These are phyloP conservation scores for Wallacemonas collosoma DNA, from an alignment of 208 protist genomes.

Conservation along the genomic window DNA sequence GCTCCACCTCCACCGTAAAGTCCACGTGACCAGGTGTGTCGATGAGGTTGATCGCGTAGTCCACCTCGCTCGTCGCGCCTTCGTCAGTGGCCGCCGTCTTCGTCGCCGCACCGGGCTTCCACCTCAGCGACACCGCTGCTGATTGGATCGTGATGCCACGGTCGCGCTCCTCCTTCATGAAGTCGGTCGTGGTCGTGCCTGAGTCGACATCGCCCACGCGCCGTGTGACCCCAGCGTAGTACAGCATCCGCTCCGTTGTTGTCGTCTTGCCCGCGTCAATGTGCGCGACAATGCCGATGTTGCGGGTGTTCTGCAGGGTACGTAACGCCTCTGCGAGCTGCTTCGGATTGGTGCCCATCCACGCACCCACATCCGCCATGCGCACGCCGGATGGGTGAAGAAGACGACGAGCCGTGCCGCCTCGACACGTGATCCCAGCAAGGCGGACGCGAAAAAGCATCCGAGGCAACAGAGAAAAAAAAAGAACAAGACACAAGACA, in stretches of 20 bases:
- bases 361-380: background rate
- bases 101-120: constrained; percentile 47
- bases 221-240: constrained; percentile 82
- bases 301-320: constrained; percentile 65
- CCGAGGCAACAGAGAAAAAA: background rate
- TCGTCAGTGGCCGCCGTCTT: constrained; percentile 58
- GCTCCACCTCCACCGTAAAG: constrained; percentile 97
- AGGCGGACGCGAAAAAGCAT: background rate
- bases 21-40: constrained; percentile 98
- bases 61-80: constrained; percentile 87
- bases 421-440: background rate
- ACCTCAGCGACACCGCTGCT: constrained; percentile 92
- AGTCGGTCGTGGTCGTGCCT: constrained; percentile 97
- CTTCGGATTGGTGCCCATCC: constrained; percentile 10
- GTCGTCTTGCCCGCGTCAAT: constrained; percentile 97
- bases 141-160: constrained; percentile 97
- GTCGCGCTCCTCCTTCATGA: constrained; percentile 96
- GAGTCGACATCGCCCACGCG: constrained; percentile 95
- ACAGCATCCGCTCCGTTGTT: constrained; percentile 96
- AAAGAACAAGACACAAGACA: constrained; percentile 20
- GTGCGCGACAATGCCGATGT: constrained; percentile 96
- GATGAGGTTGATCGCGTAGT: constrained; percentile 92
- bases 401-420: background rate
- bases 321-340: constrained; percentile 14
- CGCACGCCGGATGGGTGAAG: background rate